phyloP scores from a whole-genome alignment of 2,329 filamentous ascomycete species.

The Colletotrichum coccodes region DNA sequence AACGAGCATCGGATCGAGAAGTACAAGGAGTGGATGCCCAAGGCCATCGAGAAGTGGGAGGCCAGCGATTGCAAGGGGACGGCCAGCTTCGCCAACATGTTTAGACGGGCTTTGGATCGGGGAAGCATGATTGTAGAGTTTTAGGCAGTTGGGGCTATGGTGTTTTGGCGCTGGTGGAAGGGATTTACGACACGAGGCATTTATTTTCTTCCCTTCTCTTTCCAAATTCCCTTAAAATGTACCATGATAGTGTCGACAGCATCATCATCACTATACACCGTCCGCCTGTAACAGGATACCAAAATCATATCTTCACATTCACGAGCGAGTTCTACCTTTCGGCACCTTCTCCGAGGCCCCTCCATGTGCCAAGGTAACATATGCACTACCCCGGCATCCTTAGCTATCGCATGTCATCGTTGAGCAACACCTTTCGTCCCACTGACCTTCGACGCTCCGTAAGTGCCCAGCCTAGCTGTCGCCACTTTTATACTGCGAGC shows the following conservation, averaged over 20 bases:
- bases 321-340: not conserved
- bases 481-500: no score
- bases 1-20: slow-evolving; percentile 72
- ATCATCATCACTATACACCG: not conserved
- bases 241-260: not conserved
- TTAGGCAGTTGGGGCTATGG: slow-evolving; percentile 7
- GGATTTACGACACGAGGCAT: not conserved
- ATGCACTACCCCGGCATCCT: not conserved
- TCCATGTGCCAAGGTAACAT: not conserved
- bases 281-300: not conserved
- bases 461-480: no score
- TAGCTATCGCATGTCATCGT: not conserved
- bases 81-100: slow-evolving; percentile 61
- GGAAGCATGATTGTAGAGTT: slow-evolving; percentile 42
- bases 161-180: not conserved
- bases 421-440: not conserved
- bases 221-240: not conserved
- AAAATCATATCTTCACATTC: not conserved
- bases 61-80: slow-evolving; percentile 66
- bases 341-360: not conserved
- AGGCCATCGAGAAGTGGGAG: slow-evolving; percentile 63
- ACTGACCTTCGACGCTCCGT: no score
- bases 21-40: slow-evolving; percentile 71
- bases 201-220: not conserved
- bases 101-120: slow-evolving; percentile 57